These are phyloP conservation scores for Apiospora kogelbergensis DNA, from an alignment of 2,329 filamentous ascomycete species.

Conservation along the genomic window DNA sequence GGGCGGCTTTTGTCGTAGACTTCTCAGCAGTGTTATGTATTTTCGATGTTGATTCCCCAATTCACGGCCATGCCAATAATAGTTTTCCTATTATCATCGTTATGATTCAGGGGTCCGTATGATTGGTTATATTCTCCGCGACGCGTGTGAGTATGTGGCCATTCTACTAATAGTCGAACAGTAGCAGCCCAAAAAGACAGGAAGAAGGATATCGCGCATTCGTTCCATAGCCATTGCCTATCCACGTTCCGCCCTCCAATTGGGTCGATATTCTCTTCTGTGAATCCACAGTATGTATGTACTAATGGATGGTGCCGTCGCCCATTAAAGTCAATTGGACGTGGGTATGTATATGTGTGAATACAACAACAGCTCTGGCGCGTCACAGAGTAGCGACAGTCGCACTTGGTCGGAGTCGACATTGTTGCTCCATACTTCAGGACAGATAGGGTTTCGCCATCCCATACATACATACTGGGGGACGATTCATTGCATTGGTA, in stretches of 20 bases:
- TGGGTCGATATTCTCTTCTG: slow-evolving; percentile 6
- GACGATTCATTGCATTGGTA: neutral
- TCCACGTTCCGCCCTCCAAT: slow-evolving; percentile 16
- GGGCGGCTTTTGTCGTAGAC: neutral
- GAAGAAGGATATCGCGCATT: slow-evolving; percentile 13
- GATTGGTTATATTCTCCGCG: neutral
- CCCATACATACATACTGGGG: neutral
- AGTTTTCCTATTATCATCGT: neutral
- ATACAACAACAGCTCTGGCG: neutral
- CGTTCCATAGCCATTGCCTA: slow-evolving; percentile 3
- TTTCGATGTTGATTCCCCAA: neutral
- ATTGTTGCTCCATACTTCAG: neutral
- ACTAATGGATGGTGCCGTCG: slow-evolving; percentile 6
- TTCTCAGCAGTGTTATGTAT: neutral
- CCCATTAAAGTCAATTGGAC: neutral
- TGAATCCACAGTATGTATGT: slow-evolving; percentile 1
- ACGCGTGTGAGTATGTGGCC: neutral
- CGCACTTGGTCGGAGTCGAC: neutral
- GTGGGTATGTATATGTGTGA: neutral
- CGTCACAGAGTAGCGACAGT: neutral
- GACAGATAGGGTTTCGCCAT: neutral
- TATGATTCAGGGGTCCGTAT: neutral
- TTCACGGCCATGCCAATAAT: neutral
- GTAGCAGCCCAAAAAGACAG: neutral
- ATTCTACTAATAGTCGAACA: neutral